phyloP scores from a whole-genome alignment of 805 yeast species.

The Candida andamanensis region DNA sequence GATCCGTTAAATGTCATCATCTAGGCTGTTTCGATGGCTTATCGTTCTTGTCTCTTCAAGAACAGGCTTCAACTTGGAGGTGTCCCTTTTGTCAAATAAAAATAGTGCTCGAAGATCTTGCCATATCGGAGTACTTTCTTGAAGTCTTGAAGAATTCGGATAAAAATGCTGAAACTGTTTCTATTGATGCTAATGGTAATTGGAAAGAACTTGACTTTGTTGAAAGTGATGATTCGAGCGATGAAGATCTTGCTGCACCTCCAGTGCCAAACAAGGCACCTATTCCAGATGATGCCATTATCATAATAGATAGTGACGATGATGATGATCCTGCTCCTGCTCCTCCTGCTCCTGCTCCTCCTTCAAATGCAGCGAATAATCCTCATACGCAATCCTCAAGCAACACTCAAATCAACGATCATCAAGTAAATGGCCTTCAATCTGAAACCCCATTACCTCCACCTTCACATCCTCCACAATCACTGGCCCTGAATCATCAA shows the following conservation, averaged over 20 bases:
- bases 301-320: conserved; percentile 6
- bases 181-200: conserved; percentile 63
- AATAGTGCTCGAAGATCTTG: conserved; percentile 52
- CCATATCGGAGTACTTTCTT: conserved; percentile 67
- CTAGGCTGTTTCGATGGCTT: conserved; percentile 84
- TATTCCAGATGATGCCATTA: conserved; percentile 4
- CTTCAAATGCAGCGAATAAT: background rate
- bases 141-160: conserved; percentile 54
- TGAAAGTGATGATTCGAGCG: too few relatives aligned
- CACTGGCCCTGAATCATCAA: too few relatives aligned
- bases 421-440: too few relatives aligned
- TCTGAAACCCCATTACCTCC: background rate
- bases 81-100: conserved; percentile 75
- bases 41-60: conserved; percentile 68
- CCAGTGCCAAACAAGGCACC: background rate
- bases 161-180: conserved; percentile 59
- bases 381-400: too few relatives aligned
- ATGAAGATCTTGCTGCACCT: background rate
- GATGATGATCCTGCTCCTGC: conserved; percentile 5
- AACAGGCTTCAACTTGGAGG: conserved; percentile 76
- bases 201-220: conserved; percentile 49
- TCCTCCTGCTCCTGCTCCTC: background rate
- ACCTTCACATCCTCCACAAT: conserved; percentile 1
- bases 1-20: conserved; percentile 70
- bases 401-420: too few relatives aligned